Evolutionary conservation across 2,329 filamentous ascomycete species (phyloP).

Genomic region (Hypoxylon sp.): DNA sequence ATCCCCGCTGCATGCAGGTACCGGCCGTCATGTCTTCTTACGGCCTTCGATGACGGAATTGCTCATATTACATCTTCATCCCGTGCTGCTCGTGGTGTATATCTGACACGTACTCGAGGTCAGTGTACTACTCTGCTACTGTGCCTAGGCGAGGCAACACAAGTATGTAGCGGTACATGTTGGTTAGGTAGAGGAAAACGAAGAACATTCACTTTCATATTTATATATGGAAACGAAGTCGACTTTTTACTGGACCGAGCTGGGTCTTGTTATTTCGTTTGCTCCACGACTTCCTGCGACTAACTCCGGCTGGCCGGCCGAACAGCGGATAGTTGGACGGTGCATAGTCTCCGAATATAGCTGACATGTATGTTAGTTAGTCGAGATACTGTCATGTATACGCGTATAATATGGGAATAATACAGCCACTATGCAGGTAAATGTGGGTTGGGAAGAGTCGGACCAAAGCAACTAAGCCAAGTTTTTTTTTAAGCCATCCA

Average conservation of each 20-base stretch:
- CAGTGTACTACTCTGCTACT: constrained; percentile 12
- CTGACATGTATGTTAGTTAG: too few species aligned
- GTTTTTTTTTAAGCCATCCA: too few species aligned
- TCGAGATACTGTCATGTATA: too few species aligned
- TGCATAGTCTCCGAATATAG: too few species aligned
- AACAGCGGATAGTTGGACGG: too few species aligned
- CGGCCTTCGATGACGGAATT: constrained; percentile 34
- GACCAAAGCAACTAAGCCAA: too few species aligned
- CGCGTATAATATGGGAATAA: too few species aligned
- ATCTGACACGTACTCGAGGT: background rate
- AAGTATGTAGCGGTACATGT: too few species aligned
- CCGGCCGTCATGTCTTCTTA: constrained; percentile 32
- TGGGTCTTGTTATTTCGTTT: background rate
- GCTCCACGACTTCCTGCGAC: background rate
- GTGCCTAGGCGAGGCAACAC: too few species aligned
- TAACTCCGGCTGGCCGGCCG: background rate
- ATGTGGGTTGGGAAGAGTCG: too few species aligned
- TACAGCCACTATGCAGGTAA: too few species aligned
- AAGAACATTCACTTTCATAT: constrained; percentile 8
- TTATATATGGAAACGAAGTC: constrained; percentile 6
- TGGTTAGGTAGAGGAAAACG: too few species aligned
- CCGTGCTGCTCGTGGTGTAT: constrained; percentile 17
- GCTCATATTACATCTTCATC: constrained; percentile 23
- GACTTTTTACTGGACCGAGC: constrained; percentile 11
- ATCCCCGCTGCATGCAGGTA: constrained; percentile 40